Evolutionary conservation across 2,329 filamentous ascomycete species (phyloP), one percentile per base, ranked within the genome.

Genomic region (Trichophyton schoenleinii): DNA sequence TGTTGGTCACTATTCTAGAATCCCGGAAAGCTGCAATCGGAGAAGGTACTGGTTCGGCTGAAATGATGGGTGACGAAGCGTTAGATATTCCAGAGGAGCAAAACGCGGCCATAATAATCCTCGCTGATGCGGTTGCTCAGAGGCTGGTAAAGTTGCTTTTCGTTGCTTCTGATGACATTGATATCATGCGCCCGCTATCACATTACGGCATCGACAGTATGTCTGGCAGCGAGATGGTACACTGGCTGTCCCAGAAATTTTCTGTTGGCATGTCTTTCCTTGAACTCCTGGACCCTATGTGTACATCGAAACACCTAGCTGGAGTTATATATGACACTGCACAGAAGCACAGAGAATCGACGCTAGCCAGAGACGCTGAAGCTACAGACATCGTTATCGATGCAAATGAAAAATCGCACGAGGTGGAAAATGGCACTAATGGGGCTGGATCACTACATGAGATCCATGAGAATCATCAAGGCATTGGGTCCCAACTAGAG

Each of bases 191-290:
- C 48, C 41, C 41, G 4, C 41, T 44, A 15, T 44, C 41, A 15
- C 41, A 18, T 18, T 67, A 67, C 59, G 70, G 67, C 3, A 58
- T 71, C 1, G 69, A 68, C 49, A 66, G 64, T 20, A 59, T 68
- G 20, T 61, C 66, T 15, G 66, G 61, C 9, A 60, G 66, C 25
- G 65, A 68, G 41, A 55, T 68, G 28, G 55, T 66, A 11, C 63
- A 62, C 25, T 67, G 65, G 66, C 41, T 44, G 41, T 44, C 41
- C 13, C 41, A 44, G 41, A 44, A 44, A 44, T 44, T 44, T 44
- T 44, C 41, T 44, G 41, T 44, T 44, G 41, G 41, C 41, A 44
- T 44, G 18, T 44, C 41, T 44, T 44, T 44, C 7, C 41, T 44
- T n/a, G 41, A 44, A 15, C 41, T 44, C 11, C 13, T 44, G 18